These are phyloP conservation scores for Pelargonium cotyledonis DNA, from an alignment of 441 rosid species.

Conservation along the genomic window DNA sequence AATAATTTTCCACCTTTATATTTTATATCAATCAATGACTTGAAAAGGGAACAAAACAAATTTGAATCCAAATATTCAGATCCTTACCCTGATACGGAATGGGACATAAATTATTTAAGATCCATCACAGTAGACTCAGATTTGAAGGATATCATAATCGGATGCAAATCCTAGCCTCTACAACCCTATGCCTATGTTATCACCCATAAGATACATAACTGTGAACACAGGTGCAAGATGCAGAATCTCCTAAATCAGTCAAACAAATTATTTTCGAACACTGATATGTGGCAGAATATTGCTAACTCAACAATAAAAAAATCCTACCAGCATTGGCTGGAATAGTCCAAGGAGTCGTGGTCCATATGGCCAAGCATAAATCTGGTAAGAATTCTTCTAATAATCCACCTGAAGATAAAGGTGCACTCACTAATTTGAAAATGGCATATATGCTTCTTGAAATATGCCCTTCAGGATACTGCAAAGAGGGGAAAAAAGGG, in stretches of 20 bases:
- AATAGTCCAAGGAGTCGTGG: slow-evolving; percentile 97
- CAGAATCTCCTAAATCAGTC: neutral
- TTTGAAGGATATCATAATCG: neutral
- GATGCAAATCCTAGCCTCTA: neutral
- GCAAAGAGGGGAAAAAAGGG: slow-evolving; percentile 18
- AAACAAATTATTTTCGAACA: slow-evolving; percentile 3
- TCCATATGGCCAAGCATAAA: slow-evolving; percentile 84
- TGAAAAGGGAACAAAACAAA: neutral
- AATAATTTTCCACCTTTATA: neutral
- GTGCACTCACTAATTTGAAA: slow-evolving; percentile 49
- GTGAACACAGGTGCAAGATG: slow-evolving; percentile 5
- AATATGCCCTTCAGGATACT: slow-evolving; percentile 97
- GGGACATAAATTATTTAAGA: neutral
- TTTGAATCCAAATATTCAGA: neutral
- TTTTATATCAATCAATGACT: neutral
- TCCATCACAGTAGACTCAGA: neutral
- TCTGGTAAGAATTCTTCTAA: slow-evolving; percentile 69
- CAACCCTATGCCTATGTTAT: slow-evolving; percentile 2
- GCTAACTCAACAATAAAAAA: slow-evolving; percentile 11
- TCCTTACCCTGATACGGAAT: neutral
- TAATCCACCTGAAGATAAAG: slow-evolving; percentile 34
- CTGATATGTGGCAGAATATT: neutral
- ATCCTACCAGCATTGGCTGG: slow-evolving; percentile 91
- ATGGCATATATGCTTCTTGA: slow-evolving; percentile 87
- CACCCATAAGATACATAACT: neutral